Evolutionary conservation across 345 rosid species (phyloP).

Genomic region (Euphorbia peplus): DNA sequence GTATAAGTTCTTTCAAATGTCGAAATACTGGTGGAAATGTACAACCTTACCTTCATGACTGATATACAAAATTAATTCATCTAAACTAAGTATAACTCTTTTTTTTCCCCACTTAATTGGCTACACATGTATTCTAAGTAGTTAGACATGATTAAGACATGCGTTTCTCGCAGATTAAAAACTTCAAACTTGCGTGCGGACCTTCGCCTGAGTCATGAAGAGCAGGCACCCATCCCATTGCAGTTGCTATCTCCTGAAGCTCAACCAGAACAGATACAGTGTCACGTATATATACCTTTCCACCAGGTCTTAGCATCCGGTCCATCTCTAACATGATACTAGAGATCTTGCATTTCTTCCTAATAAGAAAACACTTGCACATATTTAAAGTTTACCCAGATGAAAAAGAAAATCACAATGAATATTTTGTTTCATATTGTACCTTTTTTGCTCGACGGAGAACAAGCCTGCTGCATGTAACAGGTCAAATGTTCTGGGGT

Average conservation of each 20-base stretch:
- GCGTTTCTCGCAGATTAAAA: constrained; percentile 55
- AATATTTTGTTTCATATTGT: not conserved
- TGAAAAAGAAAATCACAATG: not conserved
- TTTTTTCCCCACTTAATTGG: not conserved
- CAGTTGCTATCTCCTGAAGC: constrained; percentile 43
- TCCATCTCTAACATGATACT: constrained; percentile 65
- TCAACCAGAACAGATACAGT: constrained; percentile 43
- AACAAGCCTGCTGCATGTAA: constrained; percentile 62
- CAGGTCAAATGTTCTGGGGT: constrained; percentile 63
- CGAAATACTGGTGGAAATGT: too few relatives aligned
- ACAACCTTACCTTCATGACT: not conserved
- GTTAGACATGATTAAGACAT: constrained; percentile 15
- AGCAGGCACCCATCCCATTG: constrained; percentile 48
- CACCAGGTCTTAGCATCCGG: constrained; percentile 55
- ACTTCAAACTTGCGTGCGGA: constrained; percentile 59
- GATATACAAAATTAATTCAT: not conserved
- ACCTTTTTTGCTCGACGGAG: constrained; percentile 59
- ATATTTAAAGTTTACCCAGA: not conserved
- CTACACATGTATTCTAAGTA: not conserved
- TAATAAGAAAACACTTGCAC: not conserved
- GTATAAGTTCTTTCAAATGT: too few relatives aligned
- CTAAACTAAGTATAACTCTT: not conserved
- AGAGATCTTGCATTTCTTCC: constrained; percentile 50
- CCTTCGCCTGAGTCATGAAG: constrained; percentile 55
- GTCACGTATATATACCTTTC: constrained; percentile 52